These are phyloP conservation scores for Agaricales sp. DNA, from an alignment of 1,284 basidiomycete genomes.

Conservation along the genomic window DNA sequence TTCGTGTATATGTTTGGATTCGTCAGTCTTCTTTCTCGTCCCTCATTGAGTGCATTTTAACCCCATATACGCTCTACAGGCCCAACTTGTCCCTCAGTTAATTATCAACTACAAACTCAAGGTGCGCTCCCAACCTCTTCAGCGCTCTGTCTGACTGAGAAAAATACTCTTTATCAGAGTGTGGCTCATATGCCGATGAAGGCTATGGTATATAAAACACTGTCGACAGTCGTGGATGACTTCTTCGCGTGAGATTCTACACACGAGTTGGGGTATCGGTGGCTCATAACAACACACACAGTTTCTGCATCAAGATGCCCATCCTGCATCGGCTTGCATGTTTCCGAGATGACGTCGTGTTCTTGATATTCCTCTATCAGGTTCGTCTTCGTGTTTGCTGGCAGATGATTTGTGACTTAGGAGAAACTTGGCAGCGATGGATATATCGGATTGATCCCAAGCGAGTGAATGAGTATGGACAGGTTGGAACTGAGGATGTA, in stretches of 20 bases:
- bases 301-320: slow-evolving; percentile 93
- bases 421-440: slow-evolving; percentile 54
- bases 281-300: slow-evolving; percentile 8
- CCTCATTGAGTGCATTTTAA: slow-evolving; percentile 9
- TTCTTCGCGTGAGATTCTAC: slow-evolving; percentile 65
- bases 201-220: slow-evolving; percentile 92
- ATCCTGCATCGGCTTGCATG: slow-evolving; percentile 83
- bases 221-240: slow-evolving; percentile 88
- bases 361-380: slow-evolving; percentile 80
- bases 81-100: slow-evolving; percentile 84
- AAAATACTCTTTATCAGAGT: slow-evolving; percentile 34
- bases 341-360: slow-evolving; percentile 89
- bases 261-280: slow-evolving; percentile 9
- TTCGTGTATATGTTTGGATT: slow-evolving; percentile 98
- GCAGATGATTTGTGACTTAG: slow-evolving; percentile 9
- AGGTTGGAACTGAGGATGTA: slow-evolving; percentile 53
- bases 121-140: slow-evolving; percentile 29
- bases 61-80: slow-evolving; percentile 31
- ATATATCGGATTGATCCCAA: slow-evolving; percentile 93
- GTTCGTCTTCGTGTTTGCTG: slow-evolving; percentile 31
- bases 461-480: slow-evolving; percentile 93
- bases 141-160: slow-evolving; percentile 14
- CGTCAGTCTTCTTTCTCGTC: slow-evolving; percentile 37
- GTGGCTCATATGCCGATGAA: slow-evolving; percentile 95
- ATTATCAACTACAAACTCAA: slow-evolving; percentile 97